Conservation (phyloP, 345 rosid genomes). For the thale cress (Arabidopsis thaliana) region DNA sequence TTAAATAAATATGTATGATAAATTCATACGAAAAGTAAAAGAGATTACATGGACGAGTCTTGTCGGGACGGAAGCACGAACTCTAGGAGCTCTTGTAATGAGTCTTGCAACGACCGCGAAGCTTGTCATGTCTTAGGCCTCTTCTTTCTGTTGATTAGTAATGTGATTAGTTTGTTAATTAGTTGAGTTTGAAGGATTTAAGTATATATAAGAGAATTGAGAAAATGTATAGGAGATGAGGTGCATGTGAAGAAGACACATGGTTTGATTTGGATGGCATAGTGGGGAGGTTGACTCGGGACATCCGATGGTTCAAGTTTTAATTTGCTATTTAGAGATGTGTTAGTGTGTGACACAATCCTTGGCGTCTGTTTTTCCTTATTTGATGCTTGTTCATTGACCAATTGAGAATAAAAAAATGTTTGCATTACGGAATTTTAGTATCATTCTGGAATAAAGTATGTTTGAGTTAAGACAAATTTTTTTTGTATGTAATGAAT, state of each 20-base stretch:
- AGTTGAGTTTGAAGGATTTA: background rate
- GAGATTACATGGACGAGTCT: slow-evolving; percentile 42
- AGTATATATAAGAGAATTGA: slow-evolving; percentile 21
- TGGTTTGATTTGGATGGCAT: slow-evolving; percentile 30
- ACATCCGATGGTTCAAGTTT: slow-evolving; percentile 29
- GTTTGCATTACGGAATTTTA: background rate
- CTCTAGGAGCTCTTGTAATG: slow-evolving; percentile 26
- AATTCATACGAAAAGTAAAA: background rate
- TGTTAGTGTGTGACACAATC: background rate
- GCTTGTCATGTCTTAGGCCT: slow-evolving; percentile 35
- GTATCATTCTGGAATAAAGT: no score
- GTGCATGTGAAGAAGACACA: slow-evolving; percentile 19
- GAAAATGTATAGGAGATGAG: slow-evolving; percentile 1
- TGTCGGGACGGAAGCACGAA: slow-evolving; percentile 33
- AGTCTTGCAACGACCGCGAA: slow-evolving; percentile 34
- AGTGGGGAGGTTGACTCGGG: slow-evolving; percentile 41
- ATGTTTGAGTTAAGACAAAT: no score
- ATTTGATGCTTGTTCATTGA: slow-evolving; percentile 20
- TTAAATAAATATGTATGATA: background rate
- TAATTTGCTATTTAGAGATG: slow-evolving; percentile 25
- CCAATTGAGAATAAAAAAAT: background rate
- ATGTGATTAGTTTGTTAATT: slow-evolving; percentile 23
- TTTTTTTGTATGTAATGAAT: no score
- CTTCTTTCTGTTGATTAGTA: background rate
- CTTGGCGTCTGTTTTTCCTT: slow-evolving; percentile 18